These are phyloP conservation scores for Atkinsonella texensis DNA, from an alignment of 2,329 filamentous ascomycete species.

Conservation along the genomic window DNA sequence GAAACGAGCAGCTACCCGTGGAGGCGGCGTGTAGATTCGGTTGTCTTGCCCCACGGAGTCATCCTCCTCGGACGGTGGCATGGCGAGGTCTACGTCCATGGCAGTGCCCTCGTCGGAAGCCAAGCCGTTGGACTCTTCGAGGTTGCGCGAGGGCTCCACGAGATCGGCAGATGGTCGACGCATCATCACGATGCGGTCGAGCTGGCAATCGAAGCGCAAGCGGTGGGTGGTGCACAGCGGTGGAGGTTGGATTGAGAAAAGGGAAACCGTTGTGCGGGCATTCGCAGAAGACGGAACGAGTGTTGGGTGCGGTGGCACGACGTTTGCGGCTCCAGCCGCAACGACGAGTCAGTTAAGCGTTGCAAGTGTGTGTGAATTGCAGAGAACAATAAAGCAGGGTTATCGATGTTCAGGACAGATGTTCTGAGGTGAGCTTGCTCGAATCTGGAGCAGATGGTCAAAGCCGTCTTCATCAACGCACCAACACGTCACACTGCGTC, in stretches of 20 bases:
- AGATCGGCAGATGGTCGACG: conserved; percentile 29
- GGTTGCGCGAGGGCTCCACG: conserved; percentile 28
- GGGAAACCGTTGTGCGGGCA: background rate
- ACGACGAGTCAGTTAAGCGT: conserved; percentile 1
- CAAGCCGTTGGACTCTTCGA: conserved; percentile 21
- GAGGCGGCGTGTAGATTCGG: conserved; percentile 49
- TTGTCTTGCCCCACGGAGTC: conserved; percentile 23
- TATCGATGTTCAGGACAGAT: background rate
- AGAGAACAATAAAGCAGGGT: background rate
- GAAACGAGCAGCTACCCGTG: conserved; percentile 68
- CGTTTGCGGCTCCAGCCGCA: conserved; percentile 4
- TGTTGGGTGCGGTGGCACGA: background rate
- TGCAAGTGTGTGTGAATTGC: background rate
- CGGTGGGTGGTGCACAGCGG: background rate
- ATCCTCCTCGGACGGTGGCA: conserved; percentile 26
- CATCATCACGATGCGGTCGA: conserved; percentile 23
- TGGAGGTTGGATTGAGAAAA: background rate
- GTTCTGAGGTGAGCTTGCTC: background rate
- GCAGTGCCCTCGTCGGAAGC: conserved; percentile 19
- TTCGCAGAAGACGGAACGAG: background rate
- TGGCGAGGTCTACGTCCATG: conserved; percentile 24
- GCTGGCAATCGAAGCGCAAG: background rate
- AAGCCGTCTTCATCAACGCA: no score
- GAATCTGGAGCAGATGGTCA: no score
- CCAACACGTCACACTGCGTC: no score